Evolutionary conservation across 441 rosid genomes (phyloP).

Genomic region (Gossypium davidsonii): DNA sequence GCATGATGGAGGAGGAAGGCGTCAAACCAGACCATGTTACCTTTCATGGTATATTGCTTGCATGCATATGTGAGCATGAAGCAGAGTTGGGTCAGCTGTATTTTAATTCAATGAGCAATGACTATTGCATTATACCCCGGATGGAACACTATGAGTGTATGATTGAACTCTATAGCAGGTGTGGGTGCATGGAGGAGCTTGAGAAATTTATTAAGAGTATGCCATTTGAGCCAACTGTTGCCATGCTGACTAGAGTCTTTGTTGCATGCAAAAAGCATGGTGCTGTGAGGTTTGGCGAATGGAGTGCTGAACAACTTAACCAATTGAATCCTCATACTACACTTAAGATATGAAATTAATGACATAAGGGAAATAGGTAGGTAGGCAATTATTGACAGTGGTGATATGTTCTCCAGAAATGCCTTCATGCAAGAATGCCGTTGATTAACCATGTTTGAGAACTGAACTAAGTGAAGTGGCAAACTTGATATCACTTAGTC

Average conservation of each 20-base stretch:
- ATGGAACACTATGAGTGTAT: constrained; percentile 73
- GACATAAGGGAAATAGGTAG: background rate
- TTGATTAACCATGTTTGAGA: background rate
- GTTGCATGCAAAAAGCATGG: constrained; percentile 41
- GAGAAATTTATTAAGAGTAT: constrained; percentile 49
- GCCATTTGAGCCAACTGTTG: constrained; percentile 58
- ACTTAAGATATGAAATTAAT: constrained; percentile 9
- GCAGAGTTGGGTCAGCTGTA: constrained; percentile 39
- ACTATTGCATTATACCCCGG: constrained; percentile 46
- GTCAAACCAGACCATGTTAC: constrained; percentile 60
- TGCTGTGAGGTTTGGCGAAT: constrained; percentile 40
- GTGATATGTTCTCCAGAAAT: background rate
- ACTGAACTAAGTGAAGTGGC: constrained; percentile 2
- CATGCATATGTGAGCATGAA: constrained; percentile 49
- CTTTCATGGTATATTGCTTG: constrained; percentile 55
- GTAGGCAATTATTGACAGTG: background rate
- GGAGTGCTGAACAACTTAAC: constrained; percentile 47
- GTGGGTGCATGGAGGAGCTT: constrained; percentile 46
- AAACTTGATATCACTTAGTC: background rate
- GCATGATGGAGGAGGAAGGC: constrained; percentile 55
- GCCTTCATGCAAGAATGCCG: background rate
- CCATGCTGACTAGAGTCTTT: constrained; percentile 44
- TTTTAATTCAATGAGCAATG: constrained; percentile 50
- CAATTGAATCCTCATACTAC: constrained; percentile 20
- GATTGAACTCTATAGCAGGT: constrained; percentile 12